Percentiles rank a stretch among this genome's conserved stretches.
Conservation (phyloP, 2,329 filamentous ascomycete species). For the Colletotrichum sp. region DNA sequence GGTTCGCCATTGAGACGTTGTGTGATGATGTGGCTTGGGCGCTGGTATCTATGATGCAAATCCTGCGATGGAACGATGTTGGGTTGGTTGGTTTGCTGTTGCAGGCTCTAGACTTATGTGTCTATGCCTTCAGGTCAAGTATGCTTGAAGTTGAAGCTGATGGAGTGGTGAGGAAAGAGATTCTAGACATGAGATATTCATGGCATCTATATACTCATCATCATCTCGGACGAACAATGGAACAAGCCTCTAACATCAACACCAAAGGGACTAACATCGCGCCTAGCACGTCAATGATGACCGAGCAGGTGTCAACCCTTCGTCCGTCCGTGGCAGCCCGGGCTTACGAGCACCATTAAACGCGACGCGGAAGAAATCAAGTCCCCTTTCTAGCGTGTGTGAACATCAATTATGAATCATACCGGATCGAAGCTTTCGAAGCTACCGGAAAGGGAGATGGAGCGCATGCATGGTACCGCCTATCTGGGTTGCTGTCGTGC, state of each 20-base stretch:
- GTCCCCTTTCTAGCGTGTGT: neutral
- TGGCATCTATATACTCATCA: neutral
- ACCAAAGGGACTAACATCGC: neutral
- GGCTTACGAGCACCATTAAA: neutral
- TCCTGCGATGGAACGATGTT: neutral
- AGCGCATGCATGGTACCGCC: neutral
- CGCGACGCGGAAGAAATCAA: neutral
- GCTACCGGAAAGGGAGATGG: neutral
- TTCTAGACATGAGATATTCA: neutral
- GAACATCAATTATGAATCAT: conserved; percentile 11
- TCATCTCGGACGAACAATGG: neutral
- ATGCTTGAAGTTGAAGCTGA: neutral
- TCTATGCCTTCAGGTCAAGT: neutral
- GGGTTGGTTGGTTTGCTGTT: neutral
- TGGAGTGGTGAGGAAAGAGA: neutral
- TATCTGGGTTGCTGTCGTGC: neutral
- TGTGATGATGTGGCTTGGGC: neutral
- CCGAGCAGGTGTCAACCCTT: neutral
- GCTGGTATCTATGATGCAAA: neutral
- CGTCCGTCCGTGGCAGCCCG: neutral
- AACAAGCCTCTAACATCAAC: neutral
- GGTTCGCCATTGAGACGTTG: neutral
- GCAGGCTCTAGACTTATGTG: neutral
- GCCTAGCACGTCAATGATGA: conserved; percentile 1
- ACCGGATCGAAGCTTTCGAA: neutral